A percentile compares a stretch with the other conserved stretches of the same genome.
These are phyloP conservation scores for Ambrosiella beaveri DNA, from an alignment of 2,329 filamentous ascomycete species.

Conservation along the genomic window DNA sequence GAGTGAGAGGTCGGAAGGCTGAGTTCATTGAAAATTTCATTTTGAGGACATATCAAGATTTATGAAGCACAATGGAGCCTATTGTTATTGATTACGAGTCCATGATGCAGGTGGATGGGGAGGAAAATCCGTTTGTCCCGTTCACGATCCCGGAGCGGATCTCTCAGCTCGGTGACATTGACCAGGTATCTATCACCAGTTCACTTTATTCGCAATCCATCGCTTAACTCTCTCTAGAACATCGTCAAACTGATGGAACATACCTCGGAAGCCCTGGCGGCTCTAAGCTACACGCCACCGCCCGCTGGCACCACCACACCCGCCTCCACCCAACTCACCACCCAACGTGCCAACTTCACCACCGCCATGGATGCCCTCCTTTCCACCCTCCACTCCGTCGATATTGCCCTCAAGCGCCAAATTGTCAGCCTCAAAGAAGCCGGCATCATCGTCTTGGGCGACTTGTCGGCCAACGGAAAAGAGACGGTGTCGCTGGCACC, in stretches of 20 bases:
- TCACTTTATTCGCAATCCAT: conserved; percentile 7
- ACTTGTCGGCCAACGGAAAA: not conserved
- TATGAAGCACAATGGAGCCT: conserved; percentile 1
- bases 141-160: conserved; percentile 66
- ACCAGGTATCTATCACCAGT: conserved; percentile 32
- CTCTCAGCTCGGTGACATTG: conserved; percentile 61
- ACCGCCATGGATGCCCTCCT: conserved; percentile 50
- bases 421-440: conserved; percentile 62
- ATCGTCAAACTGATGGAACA: conserved; percentile 25
- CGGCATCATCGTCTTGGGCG: conserved; percentile 43
- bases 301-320: conserved; percentile 9
- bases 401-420: conserved; percentile 57
- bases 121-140: conserved; percentile 17
- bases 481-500: conserved; percentile 29
- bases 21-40: not conserved
- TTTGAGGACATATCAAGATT: not conserved
- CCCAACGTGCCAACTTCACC: conserved; percentile 40
- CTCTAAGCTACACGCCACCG: conserved; percentile 22
- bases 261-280: conserved; percentile 29
- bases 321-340: conserved; percentile 17
- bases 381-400: conserved; percentile 52
- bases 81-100: conserved; percentile 1
- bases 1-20: not conserved
- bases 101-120: not conserved
- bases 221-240: conserved; percentile 12